Evolutionary conservation across 2,329 filamentous ascomycete genomes (phyloP).

Genomic region (Penicillium concentricum): DNA sequence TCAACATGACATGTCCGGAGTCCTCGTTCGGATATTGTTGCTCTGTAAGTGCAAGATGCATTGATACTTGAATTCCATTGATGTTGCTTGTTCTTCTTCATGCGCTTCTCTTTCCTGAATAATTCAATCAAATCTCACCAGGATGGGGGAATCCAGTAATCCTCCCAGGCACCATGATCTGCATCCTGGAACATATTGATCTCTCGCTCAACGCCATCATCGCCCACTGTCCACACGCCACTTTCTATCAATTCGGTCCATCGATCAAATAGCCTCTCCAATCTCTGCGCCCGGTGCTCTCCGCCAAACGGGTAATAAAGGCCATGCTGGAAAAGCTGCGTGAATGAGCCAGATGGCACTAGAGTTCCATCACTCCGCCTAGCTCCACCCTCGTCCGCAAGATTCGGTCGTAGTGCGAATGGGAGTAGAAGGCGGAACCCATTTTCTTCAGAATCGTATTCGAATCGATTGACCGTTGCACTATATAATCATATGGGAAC

Average conservation of each 20-base stretch:
- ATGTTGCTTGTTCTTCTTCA: background rate
- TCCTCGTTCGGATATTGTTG: no score
- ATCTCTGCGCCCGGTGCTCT: constrained; percentile 10
- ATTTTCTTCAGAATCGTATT: background rate
- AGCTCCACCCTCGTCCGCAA: background rate
- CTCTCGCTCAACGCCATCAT: constrained; percentile 18
- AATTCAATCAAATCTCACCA: constrained; percentile 1
- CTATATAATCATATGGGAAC: background rate
- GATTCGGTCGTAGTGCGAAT: background rate
- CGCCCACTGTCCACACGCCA: constrained; percentile 20
- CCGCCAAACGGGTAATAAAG: constrained; percentile 9
- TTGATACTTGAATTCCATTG: background rate
- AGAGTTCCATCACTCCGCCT: background rate
- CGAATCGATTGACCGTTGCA: background rate
- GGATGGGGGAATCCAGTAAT: constrained; percentile 15
- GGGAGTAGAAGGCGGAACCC: background rate
- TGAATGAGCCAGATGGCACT: background rate
- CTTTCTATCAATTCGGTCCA: constrained; percentile 18
- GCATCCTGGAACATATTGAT: constrained; percentile 19
- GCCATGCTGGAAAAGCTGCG: background rate
- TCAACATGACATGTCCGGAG: no score
- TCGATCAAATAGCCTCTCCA: constrained; percentile 19
- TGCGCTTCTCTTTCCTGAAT: background rate
- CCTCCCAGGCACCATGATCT: constrained; percentile 8
- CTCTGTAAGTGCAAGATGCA: background rate